Conservation (phyloP, 2,329 filamentous ascomycete genomes). For the Hypocreales sp. region DNA sequence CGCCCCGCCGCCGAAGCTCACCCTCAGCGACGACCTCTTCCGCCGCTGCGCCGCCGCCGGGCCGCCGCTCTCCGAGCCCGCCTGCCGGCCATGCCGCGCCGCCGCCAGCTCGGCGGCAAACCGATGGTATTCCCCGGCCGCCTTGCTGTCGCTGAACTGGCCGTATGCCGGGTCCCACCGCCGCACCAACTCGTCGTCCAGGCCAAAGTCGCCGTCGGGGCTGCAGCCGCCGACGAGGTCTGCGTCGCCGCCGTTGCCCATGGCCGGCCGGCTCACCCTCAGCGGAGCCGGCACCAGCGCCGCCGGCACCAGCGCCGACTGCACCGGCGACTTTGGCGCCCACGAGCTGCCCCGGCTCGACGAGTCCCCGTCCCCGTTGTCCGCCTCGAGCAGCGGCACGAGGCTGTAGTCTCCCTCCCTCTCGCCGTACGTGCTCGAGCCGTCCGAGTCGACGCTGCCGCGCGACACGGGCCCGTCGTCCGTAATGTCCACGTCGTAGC, state of each 20-base stretch:
- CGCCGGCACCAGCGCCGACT: too few relatives aligned
- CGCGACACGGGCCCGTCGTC: conserved; percentile 1
- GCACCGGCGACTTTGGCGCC: conserved; percentile 7
- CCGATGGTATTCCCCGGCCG: conserved; percentile 19
- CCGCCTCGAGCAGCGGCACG: conserved; percentile 7
- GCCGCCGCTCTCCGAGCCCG: neutral
- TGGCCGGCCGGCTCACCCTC: conserved; percentile 2
- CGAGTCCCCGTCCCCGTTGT: conserved; percentile 3
- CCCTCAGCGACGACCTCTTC: conserved; percentile 6
- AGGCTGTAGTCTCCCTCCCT: conserved; percentile 2
- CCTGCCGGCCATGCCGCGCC: neutral
- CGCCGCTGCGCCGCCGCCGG: conserved; percentile 1
- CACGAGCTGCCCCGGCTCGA: conserved; percentile 4
- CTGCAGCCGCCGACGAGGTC: conserved; percentile 2
- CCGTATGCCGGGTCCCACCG: conserved; percentile 8
- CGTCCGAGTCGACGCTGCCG: conserved; percentile 2
- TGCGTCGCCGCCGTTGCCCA: conserved; percentile 2
- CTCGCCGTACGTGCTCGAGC: conserved; percentile 1
- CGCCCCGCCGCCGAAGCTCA: conserved; percentile 12
- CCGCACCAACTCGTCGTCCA: conserved; percentile 3
- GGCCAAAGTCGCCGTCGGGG: too few relatives aligned
- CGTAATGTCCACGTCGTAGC: conserved; percentile 18
- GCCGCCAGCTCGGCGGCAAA: conserved; percentile 17
- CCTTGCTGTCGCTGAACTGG: conserved; percentile 15
- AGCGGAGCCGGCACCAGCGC: too few relatives aligned